Evolutionary conservation across 345 rosid species (phyloP), one percentile per base, ranked within the genome.

Genomic region (Microthlaspi erraticum): DNA sequence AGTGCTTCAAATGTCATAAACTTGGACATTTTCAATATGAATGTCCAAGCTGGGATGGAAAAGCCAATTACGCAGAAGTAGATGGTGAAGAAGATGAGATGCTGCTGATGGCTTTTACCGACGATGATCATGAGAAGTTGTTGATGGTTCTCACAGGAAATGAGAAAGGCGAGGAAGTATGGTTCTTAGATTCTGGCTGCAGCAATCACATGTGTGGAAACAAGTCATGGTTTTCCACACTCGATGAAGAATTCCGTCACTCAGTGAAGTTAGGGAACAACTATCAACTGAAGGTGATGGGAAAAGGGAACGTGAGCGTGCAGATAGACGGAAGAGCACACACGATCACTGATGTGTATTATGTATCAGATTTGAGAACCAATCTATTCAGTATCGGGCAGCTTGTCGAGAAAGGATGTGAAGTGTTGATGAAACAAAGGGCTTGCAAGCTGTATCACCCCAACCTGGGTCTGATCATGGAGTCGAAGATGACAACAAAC

Each of bases 131-230:
- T 20, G 26, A 20, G 26, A 20, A 1, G 26, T 20, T 20, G 26
- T 20, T 20, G 26, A 20, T 20, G 26, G 26, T 20, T 20, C 26
- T 4, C 5, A 13, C 19, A 5, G 29, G 26, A 0, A 1, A 50
- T 1, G 37, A 19, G 0, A 38, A 8, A 1, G 0, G 1, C 0
- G 32, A 58, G 2, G 57, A 51, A 44, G 36, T 23, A 0, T 66
- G 63, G 64, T 72, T 43, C 7, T 6, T 77, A 0, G 46, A 77
- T 13, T 49, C 46, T 0, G 37, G 70, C 0, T 77, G 64, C 7
- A 12, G 2, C 13, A 77, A 71, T 16, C 59, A 76, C 2, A 64
- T 70, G 75, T 36, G 60, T 31, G 58, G 55, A 2, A 10, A 63
- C 8, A 39, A 13, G 1, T 0, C 9, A 1, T 12, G 43, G 29